These are phyloP conservation scores for Rhizopus microsporus DNA, from an alignment of 371 early-diverging fungal species.

Conservation along the genomic window DNA sequence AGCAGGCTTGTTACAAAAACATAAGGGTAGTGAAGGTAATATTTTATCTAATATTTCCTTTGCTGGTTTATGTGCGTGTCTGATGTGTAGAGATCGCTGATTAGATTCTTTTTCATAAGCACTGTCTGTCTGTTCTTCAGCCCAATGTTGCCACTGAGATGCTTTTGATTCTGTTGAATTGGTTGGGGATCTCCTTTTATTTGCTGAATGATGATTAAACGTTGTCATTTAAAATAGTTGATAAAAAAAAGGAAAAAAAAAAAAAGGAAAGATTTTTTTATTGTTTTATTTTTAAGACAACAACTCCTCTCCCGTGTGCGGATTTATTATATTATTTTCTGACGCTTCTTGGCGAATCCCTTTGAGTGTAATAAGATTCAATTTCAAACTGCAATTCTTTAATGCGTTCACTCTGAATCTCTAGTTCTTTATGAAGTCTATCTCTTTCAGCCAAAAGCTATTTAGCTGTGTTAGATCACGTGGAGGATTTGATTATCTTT, in stretches of 20 bases:
- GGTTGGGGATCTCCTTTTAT: not conserved
- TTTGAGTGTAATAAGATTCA: conserved; percentile 51
- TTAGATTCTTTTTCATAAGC: too few relatives aligned
- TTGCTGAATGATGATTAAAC: not conserved
- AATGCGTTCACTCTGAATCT: conserved; percentile 85
- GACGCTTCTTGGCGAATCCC: conserved; percentile 35
- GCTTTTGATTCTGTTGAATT: too few relatives aligned
- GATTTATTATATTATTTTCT: conserved; percentile 24
- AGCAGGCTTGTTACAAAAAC: conserved; percentile 8
- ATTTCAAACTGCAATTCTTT: conserved; percentile 88
- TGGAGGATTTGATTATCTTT: conserved; percentile 3
- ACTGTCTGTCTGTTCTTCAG: not conserved
- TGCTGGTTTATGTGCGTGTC: not conserved
- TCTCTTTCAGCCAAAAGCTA: conserved; percentile 94
- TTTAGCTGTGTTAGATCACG: not conserved
- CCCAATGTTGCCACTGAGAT: not conserved
- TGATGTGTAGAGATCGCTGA: too few relatives aligned
- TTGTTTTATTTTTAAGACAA: too few relatives aligned
- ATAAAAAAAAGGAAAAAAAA: not conserved
- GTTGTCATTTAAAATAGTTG: not conserved
- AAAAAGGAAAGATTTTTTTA: too few relatives aligned
- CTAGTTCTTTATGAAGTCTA: conserved; percentile 94
- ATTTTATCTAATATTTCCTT: not conserved
- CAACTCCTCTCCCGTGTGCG: too few relatives aligned
- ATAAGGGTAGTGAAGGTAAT: not conserved